Base-by-base conservation (phyloP, 495 filamentous ascomycete genomes). In the Daldinia decipiens region DNA sequence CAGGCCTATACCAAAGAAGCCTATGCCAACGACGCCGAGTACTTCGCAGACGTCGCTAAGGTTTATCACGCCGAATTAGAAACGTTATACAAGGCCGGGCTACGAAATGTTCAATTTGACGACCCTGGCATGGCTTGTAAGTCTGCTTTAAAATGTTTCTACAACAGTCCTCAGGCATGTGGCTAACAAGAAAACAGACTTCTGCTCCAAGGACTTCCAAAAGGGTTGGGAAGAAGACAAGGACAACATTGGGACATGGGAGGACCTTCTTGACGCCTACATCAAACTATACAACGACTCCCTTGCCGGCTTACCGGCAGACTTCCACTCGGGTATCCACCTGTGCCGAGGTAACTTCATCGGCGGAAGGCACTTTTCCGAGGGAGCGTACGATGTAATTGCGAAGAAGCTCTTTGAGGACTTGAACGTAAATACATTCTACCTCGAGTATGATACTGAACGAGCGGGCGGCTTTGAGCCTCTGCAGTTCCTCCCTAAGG, bases 271-370 rank as follows among this genome's bases (percentile, higher is more conserved):
- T 50, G 88, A 92, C 62, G 85, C 87, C 34, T 94, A 94, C 78
- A 90, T 94, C 78, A 82, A 83, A 64, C 84, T 91, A 62, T 93
- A 94, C 84, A 94, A 94, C 76, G 87, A 89, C 79, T 87, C 85
- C 77, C 83, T 93, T 78, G 80, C 85, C 70, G 81, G 85, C 52
- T 82, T 87, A 3, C 88, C 89, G 0, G 78, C 83, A n/a, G 89
- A 92, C 70, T 84, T 92, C 78, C 90, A 92, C 80, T 82, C 91
- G 19, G 92, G 91, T 62, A 87, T 94, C 5, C 92, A 94, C 73
- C 81, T 94, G 55, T 93, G 92, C 84, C 87, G 91, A 56, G 92
- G 92, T 54, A 95, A 94, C 82, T 93, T 93, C 79, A 87, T 92
- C 72, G 87, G 88, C 60, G 87, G 87, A 40, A 84, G 90, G n/a